phyloP scores from a whole-genome alignment of 1,284 basidiomycete species.

The Marasmius tenuissimus region DNA sequence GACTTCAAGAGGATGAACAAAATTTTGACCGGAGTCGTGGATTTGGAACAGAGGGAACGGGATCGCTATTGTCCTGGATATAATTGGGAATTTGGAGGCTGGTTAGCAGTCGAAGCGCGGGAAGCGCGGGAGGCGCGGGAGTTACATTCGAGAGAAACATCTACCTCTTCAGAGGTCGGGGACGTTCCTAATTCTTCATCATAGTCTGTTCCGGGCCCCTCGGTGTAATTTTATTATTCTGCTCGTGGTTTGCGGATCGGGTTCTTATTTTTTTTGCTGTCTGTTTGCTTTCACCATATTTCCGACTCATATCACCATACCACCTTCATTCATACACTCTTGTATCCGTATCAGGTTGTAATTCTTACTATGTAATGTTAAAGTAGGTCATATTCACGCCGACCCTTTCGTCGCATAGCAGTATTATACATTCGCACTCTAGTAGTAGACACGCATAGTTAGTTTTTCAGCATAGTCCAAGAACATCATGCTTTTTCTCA shows the following conservation, averaged over 20 bases:
- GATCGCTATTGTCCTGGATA: slow-evolving; percentile 62
- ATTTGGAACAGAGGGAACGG: slow-evolving; percentile 47
- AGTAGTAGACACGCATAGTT: background rate
- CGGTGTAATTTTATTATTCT: background rate
- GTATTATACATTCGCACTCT: background rate
- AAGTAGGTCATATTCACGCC: slow-evolving; percentile 1
- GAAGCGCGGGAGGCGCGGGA: background rate
- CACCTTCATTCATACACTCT: too few relatives aligned
- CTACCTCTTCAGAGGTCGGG: background rate
- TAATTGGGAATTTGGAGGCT: slow-evolving; percentile 76
- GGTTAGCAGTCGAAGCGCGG: slow-evolving; percentile 36
- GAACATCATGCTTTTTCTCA: background rate
- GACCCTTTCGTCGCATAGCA: background rate
- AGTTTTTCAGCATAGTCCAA: background rate
- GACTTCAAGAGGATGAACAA: slow-evolving; percentile 71
- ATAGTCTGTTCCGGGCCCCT: background rate
- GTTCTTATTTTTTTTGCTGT: background rate
- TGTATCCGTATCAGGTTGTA: background rate
- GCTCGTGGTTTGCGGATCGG: background rate
- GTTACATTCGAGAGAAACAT: background rate
- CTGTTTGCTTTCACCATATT: background rate
- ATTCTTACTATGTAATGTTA: background rate
- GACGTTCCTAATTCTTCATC: background rate
- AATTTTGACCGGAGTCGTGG: slow-evolving; percentile 62
- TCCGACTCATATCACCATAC: too few relatives aligned